Conservation (phyloP, 225 moss, liverwort and hornwort genomes). For the Anthoceros angustus region DNA sequence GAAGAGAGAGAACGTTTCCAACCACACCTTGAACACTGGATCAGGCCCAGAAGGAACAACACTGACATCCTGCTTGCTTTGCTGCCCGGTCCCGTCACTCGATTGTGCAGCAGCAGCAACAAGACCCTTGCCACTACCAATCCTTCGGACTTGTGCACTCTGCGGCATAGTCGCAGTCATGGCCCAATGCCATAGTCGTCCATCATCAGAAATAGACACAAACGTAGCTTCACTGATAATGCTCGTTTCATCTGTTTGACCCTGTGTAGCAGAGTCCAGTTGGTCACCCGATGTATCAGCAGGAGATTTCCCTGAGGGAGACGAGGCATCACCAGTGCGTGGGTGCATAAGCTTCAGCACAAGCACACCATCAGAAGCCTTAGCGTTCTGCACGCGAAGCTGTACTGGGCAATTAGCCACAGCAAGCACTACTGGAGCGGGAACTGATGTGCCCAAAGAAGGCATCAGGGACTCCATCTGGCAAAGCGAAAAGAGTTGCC, state of each 20-base stretch:
- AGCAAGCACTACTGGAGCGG: slow-evolving; percentile 66
- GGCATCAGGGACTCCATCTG: slow-evolving; percentile 71
- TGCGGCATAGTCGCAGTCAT: slow-evolving; percentile 31
- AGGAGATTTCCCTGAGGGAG: slow-evolving; percentile 12
- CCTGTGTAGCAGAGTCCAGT: slow-evolving; percentile 3
- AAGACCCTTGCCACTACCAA: slow-evolving; percentile 10
- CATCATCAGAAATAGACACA: slow-evolving; percentile 79
- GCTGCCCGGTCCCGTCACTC: slow-evolving; percentile 13
- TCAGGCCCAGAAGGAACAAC: slow-evolving; percentile 25
- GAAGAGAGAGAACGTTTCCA: not conserved
- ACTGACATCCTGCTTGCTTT: slow-evolving; percentile 13
- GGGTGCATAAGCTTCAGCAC: slow-evolving; percentile 42
- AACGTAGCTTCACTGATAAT: slow-evolving; percentile 41
- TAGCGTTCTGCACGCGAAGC: slow-evolving; percentile 50
- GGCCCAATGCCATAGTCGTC: slow-evolving; percentile 88
- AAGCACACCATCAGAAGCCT: slow-evolving; percentile 19
- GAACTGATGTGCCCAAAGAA: slow-evolving; percentile 68
- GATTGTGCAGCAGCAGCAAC: slow-evolving; percentile 24
- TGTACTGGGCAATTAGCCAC: slow-evolving; percentile 82
- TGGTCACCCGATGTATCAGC: slow-evolving; percentile 7
- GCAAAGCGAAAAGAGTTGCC: slow-evolving; percentile 64
- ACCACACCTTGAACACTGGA: slow-evolving; percentile 47
- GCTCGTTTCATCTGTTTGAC: slow-evolving; percentile 8
- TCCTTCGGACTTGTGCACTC: slow-evolving; percentile 8
- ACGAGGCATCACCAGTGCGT: slow-evolving; percentile 33